Evolutionary conservation across 495 filamentous ascomycete genomes (phyloP).

Genomic region (Stereocaulon alpinum): DNA sequence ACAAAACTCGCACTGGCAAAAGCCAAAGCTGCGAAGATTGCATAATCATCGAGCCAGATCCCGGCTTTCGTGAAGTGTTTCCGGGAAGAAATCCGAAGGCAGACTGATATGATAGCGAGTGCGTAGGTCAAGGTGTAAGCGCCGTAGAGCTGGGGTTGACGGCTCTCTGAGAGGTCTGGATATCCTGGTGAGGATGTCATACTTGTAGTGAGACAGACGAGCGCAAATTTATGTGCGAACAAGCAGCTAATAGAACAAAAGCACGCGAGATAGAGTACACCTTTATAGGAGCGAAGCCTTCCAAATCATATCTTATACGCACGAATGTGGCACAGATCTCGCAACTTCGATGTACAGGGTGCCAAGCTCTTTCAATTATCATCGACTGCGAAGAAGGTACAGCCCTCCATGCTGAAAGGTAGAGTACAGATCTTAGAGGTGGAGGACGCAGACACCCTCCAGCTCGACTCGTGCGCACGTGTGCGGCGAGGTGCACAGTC

Average conservation of each 20-base stretch:
- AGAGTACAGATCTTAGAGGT: not conserved
- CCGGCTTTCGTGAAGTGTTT: conserved; percentile 6
- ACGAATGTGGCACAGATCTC: not conserved
- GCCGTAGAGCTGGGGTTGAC: not conserved
- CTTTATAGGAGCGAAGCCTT: not conserved
- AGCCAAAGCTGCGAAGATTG: not conserved
- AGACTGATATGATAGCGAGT: conserved; percentile 7
- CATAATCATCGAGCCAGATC: conserved; percentile 8
- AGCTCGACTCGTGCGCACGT: too few relatives aligned
- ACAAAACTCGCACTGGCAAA: not conserved
- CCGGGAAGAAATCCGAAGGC: conserved; percentile 2
- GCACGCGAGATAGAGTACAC: not conserved
- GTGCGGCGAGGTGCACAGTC: too few relatives aligned
- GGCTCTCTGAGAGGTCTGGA: conserved; percentile 4
- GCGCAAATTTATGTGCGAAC: not conserved
- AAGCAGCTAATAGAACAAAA: not conserved
- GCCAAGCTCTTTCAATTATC: too few relatives aligned
- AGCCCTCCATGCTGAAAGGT: not conserved
- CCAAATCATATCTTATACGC: not conserved
- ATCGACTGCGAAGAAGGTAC: too few relatives aligned
- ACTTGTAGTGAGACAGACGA: not conserved
- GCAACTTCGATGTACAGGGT: not conserved
- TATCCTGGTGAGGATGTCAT: not conserved
- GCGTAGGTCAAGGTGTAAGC: conserved; percentile 1
- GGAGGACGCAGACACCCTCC: too few relatives aligned